Evolutionary conservation across 78 protist species (phyloP).

Genomic region (Dictyostelium discoideum): DNA sequence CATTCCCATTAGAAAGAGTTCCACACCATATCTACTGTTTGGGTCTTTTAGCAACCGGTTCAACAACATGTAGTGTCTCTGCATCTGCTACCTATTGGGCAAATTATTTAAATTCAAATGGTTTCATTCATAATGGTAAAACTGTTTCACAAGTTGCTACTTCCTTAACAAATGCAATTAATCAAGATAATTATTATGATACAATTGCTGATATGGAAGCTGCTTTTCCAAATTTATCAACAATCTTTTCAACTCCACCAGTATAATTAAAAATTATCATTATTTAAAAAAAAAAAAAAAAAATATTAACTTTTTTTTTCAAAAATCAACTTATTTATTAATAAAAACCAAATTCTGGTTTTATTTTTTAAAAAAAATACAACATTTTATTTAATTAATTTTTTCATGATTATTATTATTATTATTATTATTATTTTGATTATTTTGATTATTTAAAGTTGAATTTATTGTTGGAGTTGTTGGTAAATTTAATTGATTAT

Average conservation of each 20-base stretch:
- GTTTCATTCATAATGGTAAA: slow-evolving; percentile 32
- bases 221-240: background rate
- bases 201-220: slow-evolving; percentile 44
- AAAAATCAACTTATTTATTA: no score
- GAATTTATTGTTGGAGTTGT: background rate
- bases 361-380: background rate
- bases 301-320: background rate
- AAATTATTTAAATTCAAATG: background rate
- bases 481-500: background rate
- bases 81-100: slow-evolving; percentile 1
- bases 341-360: background rate
- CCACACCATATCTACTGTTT: slow-evolving; percentile 41
- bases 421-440: slow-evolving; percentile 1
- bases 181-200: background rate
- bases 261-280: background rate
- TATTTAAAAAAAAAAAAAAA: background rate
- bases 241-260: slow-evolving; percentile 29
- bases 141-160: slow-evolving; percentile 9
- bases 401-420: background rate
- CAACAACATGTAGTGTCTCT: background rate
- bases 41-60: background rate
- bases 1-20: slow-evolving; percentile 35
- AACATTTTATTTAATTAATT: background rate
- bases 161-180: background rate
- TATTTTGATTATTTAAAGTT: background rate